Percentiles rank a stretch among this genome's conserved stretches.
Conservation (phyloP, 2,329 filamentous ascomycete species). For the Exutisphaerella laricina region DNA sequence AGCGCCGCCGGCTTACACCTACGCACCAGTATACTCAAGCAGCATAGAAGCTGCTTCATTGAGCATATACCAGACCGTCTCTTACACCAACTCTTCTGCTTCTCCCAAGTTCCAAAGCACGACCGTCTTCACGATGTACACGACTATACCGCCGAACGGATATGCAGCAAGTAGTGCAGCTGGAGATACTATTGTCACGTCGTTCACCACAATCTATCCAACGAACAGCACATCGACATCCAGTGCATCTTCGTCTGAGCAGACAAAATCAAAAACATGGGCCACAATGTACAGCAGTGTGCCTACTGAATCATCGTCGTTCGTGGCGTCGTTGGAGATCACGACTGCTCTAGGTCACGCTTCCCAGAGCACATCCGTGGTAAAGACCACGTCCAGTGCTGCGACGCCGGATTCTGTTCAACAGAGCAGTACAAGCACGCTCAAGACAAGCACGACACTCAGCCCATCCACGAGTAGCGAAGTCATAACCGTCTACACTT, state of each 20-base stretch:
- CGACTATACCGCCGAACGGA: conserved; percentile 17
- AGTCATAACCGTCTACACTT: too few species aligned
- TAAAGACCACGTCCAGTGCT: background rate
- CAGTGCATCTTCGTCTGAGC: background rate
- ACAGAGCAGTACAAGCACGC: background rate
- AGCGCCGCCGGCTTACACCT: conserved; percentile 1
- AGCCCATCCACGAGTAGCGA: too few species aligned
- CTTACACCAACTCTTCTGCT: conserved; percentile 21
- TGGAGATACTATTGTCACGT: background rate
- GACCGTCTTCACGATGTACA: conserved; percentile 19
- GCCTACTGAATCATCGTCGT: background rate
- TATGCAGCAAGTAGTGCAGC: background rate
- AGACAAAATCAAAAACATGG: background rate
- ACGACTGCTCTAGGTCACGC: background rate
- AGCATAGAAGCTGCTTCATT: background rate
- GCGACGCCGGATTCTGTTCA: background rate
- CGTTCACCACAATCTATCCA: conserved; percentile 1
- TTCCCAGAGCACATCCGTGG: background rate
- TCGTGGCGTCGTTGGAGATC: background rate
- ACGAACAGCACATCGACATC: background rate
- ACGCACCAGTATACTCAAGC: conserved; percentile 3
- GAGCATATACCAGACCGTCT: conserved; percentile 1
- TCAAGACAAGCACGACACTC: background rate
- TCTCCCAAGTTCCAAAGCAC: conserved; percentile 5
- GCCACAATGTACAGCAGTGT: background rate